These are phyloP conservation scores for Solanum clarkiae DNA, from an alignment of 257 asterid species.

Conservation along the genomic window DNA sequence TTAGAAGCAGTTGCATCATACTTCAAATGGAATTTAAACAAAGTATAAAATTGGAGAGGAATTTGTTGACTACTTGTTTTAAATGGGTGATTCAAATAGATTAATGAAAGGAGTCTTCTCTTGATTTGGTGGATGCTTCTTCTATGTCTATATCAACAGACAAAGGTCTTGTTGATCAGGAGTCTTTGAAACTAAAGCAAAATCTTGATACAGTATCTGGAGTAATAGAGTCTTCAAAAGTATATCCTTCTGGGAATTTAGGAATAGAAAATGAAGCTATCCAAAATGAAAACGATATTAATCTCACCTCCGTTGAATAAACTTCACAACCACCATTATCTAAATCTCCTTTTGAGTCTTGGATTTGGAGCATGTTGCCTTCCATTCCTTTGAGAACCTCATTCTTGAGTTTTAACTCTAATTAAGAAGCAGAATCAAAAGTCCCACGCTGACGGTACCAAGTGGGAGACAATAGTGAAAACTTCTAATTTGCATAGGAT, in stretches of 20 bases:
- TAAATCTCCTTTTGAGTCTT: constrained; percentile 91
- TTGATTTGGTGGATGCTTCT: constrained; percentile 10
- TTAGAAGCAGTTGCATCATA: too few species aligned
- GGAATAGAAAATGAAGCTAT: constrained; percentile 5
- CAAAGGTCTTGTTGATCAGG: constrained; percentile 2
- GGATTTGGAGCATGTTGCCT: constrained; percentile 84
- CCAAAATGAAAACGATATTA: not conserved
- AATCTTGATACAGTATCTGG: not conserved
- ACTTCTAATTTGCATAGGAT: constrained; percentile 1
- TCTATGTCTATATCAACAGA: not conserved
- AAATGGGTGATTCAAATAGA: not conserved
- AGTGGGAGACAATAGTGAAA: too few species aligned
- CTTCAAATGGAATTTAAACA: too few species aligned
- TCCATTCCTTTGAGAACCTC: constrained; percentile 47
- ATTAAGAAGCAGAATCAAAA: not conserved
- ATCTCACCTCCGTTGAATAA: constrained; percentile 23
- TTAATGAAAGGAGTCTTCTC: constrained; percentile 1
- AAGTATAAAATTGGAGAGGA: too few species aligned
- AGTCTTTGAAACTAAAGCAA: constrained; percentile 3
- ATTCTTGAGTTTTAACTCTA: constrained; percentile 19
- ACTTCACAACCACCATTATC: constrained; percentile 82
- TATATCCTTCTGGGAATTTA: constrained; percentile 6
- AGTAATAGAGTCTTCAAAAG: not conserved
- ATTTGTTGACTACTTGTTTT: too few species aligned
- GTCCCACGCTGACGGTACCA: too few species aligned